Base-by-base conservation (phyloP, 192 early-diverging fungal species). In the Mortierella claussenii region DNA sequence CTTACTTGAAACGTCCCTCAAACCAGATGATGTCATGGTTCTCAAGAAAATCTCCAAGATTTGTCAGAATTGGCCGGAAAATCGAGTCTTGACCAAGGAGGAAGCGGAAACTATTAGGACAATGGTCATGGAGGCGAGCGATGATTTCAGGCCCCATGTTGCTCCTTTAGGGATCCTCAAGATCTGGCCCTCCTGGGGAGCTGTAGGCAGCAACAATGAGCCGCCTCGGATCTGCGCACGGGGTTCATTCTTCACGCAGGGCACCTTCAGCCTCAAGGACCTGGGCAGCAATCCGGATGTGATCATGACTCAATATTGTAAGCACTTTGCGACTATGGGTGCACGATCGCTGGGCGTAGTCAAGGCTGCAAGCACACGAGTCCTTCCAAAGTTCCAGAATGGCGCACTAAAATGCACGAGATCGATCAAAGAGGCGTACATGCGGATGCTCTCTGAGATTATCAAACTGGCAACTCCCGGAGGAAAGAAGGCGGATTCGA, bases 111-210 rank as follows among this genome's bases (percentile, higher is more conserved):
- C 27, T 6, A 2, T 66, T 15, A 20, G 53, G 5, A 31, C 27
- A 1, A 5, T 49, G 20, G 43, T 64, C 28, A 6, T 0, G 0
- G 17, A 3, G 1, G n/a, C 21, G 2, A 15, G 3, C 2, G 26
- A 23, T 11, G 28, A 44, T 0, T 33, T 40, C 10, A 54, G 11
- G 6, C 5, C 18, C 4, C 18, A 31, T 2, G 27, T 21, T 23
- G 30, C 1, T 5, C 30, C 44, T 4, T 48, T 68, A 5, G 65
- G 65, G 4, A 0, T 30, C 15, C 55, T 68, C 7, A 11, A 21
- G 24, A 68, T 68, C 30, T 68, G 65, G 65, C 45, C 45, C 28
- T 51, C 55, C 0, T 66, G 20, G 26, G 17, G 7, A 2, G 2
- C 32, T 23, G 40, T 11, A 26, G 20, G 27, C 47, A 15, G 13